phyloP scores from a whole-genome alignment of 2,329 filamentous ascomycete genomes.

The Pseudogymnoascus sp. region DNA sequence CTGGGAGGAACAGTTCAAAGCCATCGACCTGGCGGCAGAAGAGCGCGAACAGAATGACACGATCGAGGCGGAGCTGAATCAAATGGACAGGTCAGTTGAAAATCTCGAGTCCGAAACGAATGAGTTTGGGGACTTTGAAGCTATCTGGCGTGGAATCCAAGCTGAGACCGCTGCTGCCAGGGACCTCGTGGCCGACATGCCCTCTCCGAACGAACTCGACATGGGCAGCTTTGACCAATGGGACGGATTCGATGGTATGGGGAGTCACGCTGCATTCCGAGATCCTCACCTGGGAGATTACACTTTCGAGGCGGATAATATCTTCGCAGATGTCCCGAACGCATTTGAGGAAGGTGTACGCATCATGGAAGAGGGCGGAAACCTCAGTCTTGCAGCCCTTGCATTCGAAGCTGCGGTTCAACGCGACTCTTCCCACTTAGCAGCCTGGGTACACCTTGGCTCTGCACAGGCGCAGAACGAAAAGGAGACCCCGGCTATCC shows the following conservation, averaged over 20 bases:
- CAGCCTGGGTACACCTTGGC: slow-evolving; percentile 90
- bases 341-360: slow-evolving; percentile 89
- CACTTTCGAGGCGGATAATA: slow-evolving; percentile 89
- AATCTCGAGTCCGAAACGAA: slow-evolving; percentile 61
- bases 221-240: slow-evolving; percentile 74
- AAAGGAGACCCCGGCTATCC: slow-evolving; percentile 92
- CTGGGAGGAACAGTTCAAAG: slow-evolving; percentile 94
- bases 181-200: slow-evolving; percentile 54
- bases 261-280: slow-evolving; percentile 57
- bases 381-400: slow-evolving; percentile 83
- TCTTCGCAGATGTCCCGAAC: slow-evolving; percentile 72
- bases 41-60: slow-evolving; percentile 35
- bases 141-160: slow-evolving; percentile 77
- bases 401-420: slow-evolving; percentile 95
- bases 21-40: slow-evolving; percentile 62
- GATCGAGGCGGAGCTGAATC: slow-evolving; percentile 62
- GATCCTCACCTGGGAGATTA: slow-evolving; percentile 83
- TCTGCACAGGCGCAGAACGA: slow-evolving; percentile 95
- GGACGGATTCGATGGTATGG: slow-evolving; percentile 64
- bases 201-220: slow-evolving; percentile 39
- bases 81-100: slow-evolving; percentile 74
- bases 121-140: slow-evolving; percentile 82
- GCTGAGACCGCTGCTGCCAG: slow-evolving; percentile 64
- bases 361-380: slow-evolving; percentile 89
- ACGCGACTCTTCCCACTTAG: slow-evolving; percentile 76